A percentile compares a stretch with the other conserved stretches of the same genome.
Conservation (phyloP, 306 rosid species). For the Rosa rugosa region DNA sequence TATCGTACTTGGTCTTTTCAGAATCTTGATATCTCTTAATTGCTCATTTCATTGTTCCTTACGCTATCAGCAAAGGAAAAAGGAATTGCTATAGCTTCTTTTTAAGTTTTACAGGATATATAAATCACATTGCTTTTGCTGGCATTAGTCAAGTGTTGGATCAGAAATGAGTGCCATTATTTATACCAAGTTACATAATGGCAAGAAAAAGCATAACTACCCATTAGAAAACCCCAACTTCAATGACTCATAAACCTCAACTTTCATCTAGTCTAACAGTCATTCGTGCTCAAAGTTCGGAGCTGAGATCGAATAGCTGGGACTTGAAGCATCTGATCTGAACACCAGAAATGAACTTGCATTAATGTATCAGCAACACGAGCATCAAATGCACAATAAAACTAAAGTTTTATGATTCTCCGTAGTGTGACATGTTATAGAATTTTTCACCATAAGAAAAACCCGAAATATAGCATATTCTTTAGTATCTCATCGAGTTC, state of each 20-base stretch:
- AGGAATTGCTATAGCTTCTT: constrained; percentile 1
- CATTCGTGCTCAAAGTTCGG: neutral
- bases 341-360: neutral
- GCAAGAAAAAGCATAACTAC: neutral
- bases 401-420: neutral
- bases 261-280: neutral
- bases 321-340: neutral
- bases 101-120: neutral
- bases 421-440: neutral
- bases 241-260: neutral
- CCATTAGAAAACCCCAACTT: neutral
- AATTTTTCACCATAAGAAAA: neutral
- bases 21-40: neutral
- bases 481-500: neutral
- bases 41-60: neutral
- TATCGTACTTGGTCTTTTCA: neutral
- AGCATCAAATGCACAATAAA: neutral
- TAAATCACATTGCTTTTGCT: neutral
- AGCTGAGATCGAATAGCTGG: neutral
- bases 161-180: neutral
- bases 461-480: neutral
- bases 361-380: neutral
- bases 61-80: neutral
- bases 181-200: no score
- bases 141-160: neutral